phyloP scores from a whole-genome alignment of 805 yeast species.

The Yamadazyma philogaea region DNA sequence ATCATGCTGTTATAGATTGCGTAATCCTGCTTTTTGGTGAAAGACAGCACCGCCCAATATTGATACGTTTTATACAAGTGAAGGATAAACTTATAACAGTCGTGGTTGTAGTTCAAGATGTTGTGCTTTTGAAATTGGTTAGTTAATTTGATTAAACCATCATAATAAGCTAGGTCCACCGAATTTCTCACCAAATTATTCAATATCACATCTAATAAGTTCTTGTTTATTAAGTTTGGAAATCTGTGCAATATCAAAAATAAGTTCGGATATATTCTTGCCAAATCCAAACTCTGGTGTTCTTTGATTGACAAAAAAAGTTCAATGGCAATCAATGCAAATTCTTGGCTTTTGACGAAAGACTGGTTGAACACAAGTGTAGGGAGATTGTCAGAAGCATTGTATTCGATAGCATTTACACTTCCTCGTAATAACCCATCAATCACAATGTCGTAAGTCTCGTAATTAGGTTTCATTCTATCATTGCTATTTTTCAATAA shows the following conservation, averaged over 20 bases:
- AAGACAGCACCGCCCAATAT: not conserved
- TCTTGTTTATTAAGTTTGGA: slow-evolving; percentile 26
- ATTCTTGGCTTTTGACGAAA: slow-evolving; percentile 42
- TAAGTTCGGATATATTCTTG: slow-evolving; percentile 32
- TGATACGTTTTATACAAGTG: slow-evolving; percentile 34
- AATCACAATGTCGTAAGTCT: slow-evolving; percentile 51
- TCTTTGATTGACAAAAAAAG: slow-evolving; percentile 46
- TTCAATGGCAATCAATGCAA: slow-evolving; percentile 43
- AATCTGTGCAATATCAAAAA: slow-evolving; percentile 26
- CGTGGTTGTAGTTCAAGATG: slow-evolving; percentile 17
- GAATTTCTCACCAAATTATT: slow-evolving; percentile 17
- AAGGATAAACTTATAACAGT: slow-evolving; percentile 26
- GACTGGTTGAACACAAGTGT: slow-evolving; percentile 35
- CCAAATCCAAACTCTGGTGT: slow-evolving; percentile 30
- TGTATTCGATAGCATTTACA: slow-evolving; percentile 30
- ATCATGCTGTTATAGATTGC: slow-evolving; percentile 51
- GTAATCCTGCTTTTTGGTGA: slow-evolving; percentile 34
- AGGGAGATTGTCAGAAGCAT: slow-evolving; percentile 10
- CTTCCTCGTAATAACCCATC: slow-evolving; percentile 50
- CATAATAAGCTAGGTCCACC: slow-evolving; percentile 33
- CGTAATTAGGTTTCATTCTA: slow-evolving; percentile 48
- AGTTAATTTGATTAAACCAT: slow-evolving; percentile 32
- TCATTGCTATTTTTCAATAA: slow-evolving; percentile 32
- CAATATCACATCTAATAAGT: slow-evolving; percentile 15
- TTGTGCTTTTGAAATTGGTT: slow-evolving; percentile 19